phyloP scores from a whole-genome alignment of 2,329 filamentous ascomycete genomes.

The Alternaria consortialis region DNA sequence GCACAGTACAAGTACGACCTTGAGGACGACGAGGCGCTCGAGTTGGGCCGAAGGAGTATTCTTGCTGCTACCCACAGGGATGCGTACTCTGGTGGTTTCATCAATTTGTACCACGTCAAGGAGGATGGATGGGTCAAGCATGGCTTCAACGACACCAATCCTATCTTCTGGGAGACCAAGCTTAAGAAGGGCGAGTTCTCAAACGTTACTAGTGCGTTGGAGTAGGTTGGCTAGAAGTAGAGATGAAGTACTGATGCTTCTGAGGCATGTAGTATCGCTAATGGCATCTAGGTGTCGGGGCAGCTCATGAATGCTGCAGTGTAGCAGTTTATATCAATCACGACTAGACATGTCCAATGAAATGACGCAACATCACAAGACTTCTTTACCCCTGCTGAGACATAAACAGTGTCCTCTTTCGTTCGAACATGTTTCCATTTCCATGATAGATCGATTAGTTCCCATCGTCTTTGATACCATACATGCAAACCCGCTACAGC shows the following conservation, averaged over 20 bases:
- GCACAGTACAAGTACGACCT: constrained; percentile 94
- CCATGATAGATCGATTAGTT: constrained; percentile 1
- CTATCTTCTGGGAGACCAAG: constrained; percentile 99
- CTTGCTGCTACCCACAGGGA: constrained; percentile 95
- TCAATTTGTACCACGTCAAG: constrained; percentile 99
- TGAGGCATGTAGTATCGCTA: not conserved
- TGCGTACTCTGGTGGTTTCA: constrained; percentile 97
- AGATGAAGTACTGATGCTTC: no score
- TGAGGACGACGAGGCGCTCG: constrained; percentile 84
- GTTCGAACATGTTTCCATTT: constrained; percentile 8
- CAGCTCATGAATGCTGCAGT: not conserved
- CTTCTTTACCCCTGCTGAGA: no score
- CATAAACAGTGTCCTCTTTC: not conserved
- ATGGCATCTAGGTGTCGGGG: not conserved
- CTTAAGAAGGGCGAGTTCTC: constrained; percentile 98
- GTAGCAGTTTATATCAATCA: constrained; percentile 7
- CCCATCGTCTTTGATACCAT: not conserved
- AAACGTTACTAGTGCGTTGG: constrained; percentile 84
- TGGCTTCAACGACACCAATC: constrained; percentile 97
- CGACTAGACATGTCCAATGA: constrained; percentile 20
- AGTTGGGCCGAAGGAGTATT: constrained; percentile 90
- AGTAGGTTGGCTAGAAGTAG: constrained; percentile 49
- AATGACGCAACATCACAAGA: constrained; percentile 11
- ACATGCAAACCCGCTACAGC: not conserved
- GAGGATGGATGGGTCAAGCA: constrained; percentile 99